Base-by-base conservation (phyloP, 176 grass and related monocot genomes). In the Tuctoria greenei region DNA sequence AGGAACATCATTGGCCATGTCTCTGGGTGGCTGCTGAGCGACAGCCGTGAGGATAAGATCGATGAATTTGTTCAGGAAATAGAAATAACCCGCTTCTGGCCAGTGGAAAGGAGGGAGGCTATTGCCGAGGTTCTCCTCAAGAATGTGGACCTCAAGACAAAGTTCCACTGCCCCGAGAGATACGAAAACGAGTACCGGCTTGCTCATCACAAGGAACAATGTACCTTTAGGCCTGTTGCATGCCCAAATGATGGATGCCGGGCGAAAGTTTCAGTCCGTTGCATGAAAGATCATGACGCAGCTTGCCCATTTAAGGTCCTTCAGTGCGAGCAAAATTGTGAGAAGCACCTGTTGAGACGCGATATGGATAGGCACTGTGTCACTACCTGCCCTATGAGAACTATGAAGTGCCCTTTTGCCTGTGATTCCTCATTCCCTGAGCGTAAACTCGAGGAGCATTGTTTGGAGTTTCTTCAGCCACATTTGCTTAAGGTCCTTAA, bases 321-420 rank as follows among this genome's bases (percentile, higher is more conserved):
- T 10, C 75, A 58, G 11, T 97, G 94, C 2, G 94, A 97, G 67
- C 94, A 97, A 83, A 77, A 67, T 35, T 97, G 91, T 6, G 67
- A 77, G 24, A 79, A 87, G 79, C 72, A 52, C 24, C 79, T 97
- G 28, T 28, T 91, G 39, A 89, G 94, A 63, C 72, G 78, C 37
- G 94, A 97, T 38, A 97, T 93, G 94, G 94, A 97, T 37, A 79
- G 88, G 10, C 94, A 97, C 18, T 97, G 94, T 10, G 89, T 97
- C 39, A 97, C 91, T 4, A 86, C 91, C 17, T 97, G 94, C 78
- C 54, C 86, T 17, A 89, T 91, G 94, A 93, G 87, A 86, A 71
- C 90, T 62, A 86, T 93, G 66, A 97, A 93, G 18, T 97, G 94
- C 74, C 88, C 88, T 36, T 97, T 97, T 0, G 88, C 88, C 0